Percentiles rank a stretch among this genome's conserved stretches.
Evolutionary conservation across 257 asterid genomes (phyloP).

Genomic region (Primulina tabacum): DNA sequence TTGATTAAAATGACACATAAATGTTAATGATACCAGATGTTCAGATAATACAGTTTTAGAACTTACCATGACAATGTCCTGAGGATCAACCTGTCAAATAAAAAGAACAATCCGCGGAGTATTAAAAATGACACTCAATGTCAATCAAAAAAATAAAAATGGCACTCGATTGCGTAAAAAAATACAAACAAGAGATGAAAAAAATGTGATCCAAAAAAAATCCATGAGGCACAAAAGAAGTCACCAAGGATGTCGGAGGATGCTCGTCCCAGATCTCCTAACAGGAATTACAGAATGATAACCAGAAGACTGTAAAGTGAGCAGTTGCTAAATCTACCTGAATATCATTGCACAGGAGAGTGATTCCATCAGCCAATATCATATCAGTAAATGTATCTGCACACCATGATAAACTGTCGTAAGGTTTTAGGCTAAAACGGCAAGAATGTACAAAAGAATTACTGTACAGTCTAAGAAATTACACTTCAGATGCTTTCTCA

Average conservation of each 20-base stretch:
- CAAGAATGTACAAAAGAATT: constrained; percentile 14
- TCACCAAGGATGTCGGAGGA: constrained; percentile 1
- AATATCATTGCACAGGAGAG: constrained; percentile 54
- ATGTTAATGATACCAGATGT: constrained; percentile 2
- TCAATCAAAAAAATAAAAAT: constrained; percentile 4
- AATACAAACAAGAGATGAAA: not conserved
- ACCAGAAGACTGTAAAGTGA: constrained; percentile 14
- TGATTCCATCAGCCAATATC: constrained; percentile 67
- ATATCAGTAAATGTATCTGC: constrained; percentile 61
- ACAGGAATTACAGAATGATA: not conserved
- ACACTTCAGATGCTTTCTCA: constrained; percentile 8
- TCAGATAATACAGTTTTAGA: constrained; percentile 11
- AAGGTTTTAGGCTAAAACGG: constrained; percentile 21
- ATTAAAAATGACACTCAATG: constrained; percentile 6
- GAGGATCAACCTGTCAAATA: constrained; percentile 83
- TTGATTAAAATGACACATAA: not conserved
- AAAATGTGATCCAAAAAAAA: not conserved
- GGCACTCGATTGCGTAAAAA: not conserved
- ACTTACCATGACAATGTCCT: constrained; percentile 95
- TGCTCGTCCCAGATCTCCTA: constrained; percentile 7
- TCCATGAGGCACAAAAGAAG: constrained; percentile 13
- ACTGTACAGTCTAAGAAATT: constrained; percentile 3
- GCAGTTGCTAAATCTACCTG: constrained; percentile 39
- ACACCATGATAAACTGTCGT: constrained; percentile 20
- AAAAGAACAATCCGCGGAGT: constrained; percentile 3